phyloP scores from a whole-genome alignment of 805 yeast species.

The Scheffersomyces amazonensis region DNA sequence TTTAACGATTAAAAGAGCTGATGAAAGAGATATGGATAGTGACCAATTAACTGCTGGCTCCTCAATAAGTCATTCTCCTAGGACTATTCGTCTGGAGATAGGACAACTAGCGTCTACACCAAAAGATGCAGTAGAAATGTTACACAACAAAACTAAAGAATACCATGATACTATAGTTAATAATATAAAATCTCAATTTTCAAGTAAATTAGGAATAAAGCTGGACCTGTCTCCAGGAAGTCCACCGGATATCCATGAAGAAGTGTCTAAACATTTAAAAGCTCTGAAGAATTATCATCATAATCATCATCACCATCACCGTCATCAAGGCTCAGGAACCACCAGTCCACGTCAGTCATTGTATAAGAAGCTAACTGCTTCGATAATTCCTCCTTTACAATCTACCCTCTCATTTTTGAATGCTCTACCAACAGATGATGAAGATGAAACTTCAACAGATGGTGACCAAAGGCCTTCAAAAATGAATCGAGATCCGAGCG shows the following conservation, averaged over 20 bases:
- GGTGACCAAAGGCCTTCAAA: background rate
- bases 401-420: slow-evolving; percentile 3
- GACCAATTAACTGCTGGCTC: too few species aligned
- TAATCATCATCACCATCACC: background rate
- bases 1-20: too few species aligned
- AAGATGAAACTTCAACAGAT: slow-evolving; percentile 1
- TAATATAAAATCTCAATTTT: background rate
- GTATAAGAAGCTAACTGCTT: slow-evolving; percentile 4
- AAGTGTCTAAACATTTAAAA: too few species aligned
- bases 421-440: background rate
- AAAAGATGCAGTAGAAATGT: background rate
- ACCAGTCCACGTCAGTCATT: background rate
- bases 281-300: too few species aligned
- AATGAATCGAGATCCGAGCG: slow-evolving; percentile 4
- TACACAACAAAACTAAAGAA: background rate
- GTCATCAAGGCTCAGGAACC: background rate
- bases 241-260: too few species aligned
- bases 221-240: too few species aligned
- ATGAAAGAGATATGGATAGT: too few species aligned
- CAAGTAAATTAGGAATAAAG: background rate
- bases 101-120: too few species aligned
- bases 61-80: too few species aligned
- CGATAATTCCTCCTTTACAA: slow-evolving; percentile 10
- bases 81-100: too few species aligned
- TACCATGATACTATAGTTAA: background rate